phyloP scores from a whole-genome alignment of 257 asterid species.

The Anisodus acutangulus region DNA sequence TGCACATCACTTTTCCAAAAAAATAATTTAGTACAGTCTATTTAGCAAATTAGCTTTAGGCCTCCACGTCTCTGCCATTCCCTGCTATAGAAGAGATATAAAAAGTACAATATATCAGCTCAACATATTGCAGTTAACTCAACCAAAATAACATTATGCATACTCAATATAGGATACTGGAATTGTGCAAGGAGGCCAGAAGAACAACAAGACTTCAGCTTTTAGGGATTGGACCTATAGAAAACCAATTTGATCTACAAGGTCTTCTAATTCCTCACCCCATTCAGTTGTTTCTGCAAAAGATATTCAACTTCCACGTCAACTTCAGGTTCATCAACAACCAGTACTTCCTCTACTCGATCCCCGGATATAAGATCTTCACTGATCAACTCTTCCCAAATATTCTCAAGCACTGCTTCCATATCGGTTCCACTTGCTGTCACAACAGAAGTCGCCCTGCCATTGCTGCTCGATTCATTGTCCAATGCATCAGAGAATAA shows the following conservation, averaged over 20 bases:
- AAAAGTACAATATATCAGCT: background rate
- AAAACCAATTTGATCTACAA: constrained; percentile 45
- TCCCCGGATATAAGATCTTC: constrained; percentile 46
- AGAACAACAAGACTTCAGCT: background rate
- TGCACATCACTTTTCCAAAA: background rate
- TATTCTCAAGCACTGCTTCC: constrained; percentile 41
- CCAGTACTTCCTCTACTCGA: constrained; percentile 43
- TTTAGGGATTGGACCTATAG: background rate
- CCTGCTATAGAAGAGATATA: background rate
- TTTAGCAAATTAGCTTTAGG: background rate
- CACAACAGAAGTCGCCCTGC: constrained; percentile 29
- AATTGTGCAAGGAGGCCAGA: background rate
- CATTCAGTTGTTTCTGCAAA: constrained; percentile 56
- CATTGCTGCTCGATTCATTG: constrained; percentile 52
- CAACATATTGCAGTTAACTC: background rate
- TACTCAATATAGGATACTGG: constrained; percentile 14
- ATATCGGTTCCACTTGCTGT: constrained; percentile 31
- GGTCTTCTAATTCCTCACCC: constrained; percentile 64
- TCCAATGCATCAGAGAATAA: constrained; percentile 51
- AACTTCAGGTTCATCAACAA: constrained; percentile 41
- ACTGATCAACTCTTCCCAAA: constrained; percentile 67
- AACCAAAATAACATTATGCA: background rate
- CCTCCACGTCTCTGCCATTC: constrained; percentile 23
- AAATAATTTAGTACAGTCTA: too few species aligned
- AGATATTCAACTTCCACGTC: constrained; percentile 65